A percentile compares a stretch with the other conserved stretches of the same genome.
Evolutionary conservation across 305 asterid species (phyloP).

Genomic region (Stenogyne calaminthoides): DNA sequence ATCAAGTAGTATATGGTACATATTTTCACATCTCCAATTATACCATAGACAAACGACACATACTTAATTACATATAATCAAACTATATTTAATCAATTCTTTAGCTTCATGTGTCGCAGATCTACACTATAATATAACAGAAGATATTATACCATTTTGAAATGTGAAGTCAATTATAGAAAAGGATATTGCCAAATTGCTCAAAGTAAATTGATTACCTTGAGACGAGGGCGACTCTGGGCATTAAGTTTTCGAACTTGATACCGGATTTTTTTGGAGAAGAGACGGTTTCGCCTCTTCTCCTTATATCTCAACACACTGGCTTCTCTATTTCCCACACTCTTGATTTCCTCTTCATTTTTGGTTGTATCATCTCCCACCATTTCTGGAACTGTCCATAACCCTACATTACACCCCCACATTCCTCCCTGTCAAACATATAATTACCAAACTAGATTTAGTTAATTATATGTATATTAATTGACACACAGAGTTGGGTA

Average conservation of each 20-base stretch:
- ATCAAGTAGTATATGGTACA: too few relatives aligned
- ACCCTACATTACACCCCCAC: conserved; percentile 37
- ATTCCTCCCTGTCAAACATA: conserved; percentile 33
- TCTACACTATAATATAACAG: not conserved
- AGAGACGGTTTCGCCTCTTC: conserved; percentile 79
- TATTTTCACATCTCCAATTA: too few relatives aligned
- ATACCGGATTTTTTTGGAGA: conserved; percentile 69
- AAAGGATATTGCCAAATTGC: not conserved
- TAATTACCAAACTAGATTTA: not conserved
- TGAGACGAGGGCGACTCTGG: conserved; percentile 85
- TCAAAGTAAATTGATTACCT: conserved; percentile 42
- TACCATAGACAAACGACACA: not conserved
- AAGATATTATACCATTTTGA: not conserved
- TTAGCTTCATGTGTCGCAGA: not conserved
- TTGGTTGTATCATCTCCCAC: conserved; percentile 14
- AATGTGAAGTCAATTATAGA: not conserved
- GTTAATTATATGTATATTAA: not conserved
- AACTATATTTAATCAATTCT: not conserved
- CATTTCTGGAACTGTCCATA: conserved; percentile 61
- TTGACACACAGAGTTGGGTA: too few relatives aligned
- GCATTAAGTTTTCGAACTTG: conserved; percentile 88
- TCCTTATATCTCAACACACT: conserved; percentile 83
- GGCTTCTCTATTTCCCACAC: conserved; percentile 65
- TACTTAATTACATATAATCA: not conserved
- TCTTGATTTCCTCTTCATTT: conserved; percentile 28